Percentiles rank a stretch among this genome's conserved stretches.
These are phyloP conservation scores for Sphaerulina vaccinii DNA, from an alignment of 2,329 filamentous ascomycete genomes.

Conservation along the genomic window DNA sequence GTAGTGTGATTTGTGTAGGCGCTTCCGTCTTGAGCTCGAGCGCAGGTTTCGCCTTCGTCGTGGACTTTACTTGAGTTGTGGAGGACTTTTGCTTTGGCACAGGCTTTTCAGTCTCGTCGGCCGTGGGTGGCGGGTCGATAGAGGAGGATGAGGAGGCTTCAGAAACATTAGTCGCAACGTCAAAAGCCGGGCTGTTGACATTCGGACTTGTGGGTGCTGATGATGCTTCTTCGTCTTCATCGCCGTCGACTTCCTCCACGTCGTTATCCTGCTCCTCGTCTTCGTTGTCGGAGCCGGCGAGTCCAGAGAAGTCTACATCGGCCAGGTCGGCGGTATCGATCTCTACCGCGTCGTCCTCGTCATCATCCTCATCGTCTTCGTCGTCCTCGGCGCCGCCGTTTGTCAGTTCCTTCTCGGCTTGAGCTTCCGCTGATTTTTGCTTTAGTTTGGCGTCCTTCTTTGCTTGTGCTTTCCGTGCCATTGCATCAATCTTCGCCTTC, in stretches of 20 bases:
- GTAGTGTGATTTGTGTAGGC: constrained; percentile 30
- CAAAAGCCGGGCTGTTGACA: constrained; percentile 42
- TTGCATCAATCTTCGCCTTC: constrained; percentile 45
- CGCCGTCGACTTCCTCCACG: constrained; percentile 28
- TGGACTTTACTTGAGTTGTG: constrained; percentile 7
- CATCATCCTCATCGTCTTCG: constrained; percentile 27
- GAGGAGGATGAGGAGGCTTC: constrained; percentile 50
- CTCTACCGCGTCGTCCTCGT: constrained; percentile 27
- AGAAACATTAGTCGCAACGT: constrained; percentile 41
- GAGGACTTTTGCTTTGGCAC: constrained; percentile 16
- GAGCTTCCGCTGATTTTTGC: constrained; percentile 31
- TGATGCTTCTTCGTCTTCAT: constrained; percentile 34
- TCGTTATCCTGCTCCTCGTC: constrained; percentile 26
- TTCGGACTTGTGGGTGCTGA: constrained; percentile 40
- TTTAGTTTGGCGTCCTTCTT: constrained; percentile 34
- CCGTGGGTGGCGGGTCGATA: constrained; percentile 39
- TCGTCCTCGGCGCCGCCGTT: constrained; percentile 28
- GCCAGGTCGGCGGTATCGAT: constrained; percentile 31
- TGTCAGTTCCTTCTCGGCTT: constrained; percentile 33
- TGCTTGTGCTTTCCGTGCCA: constrained; percentile 42
- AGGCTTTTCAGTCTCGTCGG: constrained; percentile 19
- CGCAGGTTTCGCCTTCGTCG: constrained; percentile 17
- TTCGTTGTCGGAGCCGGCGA: constrained; percentile 25
- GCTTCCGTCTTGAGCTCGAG: constrained; percentile 31
- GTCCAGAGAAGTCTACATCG: constrained; percentile 36